Base-by-base conservation (phyloP, 2,329 filamentous ascomycete genomes). In the Dactylellina cionopaga region DNA sequence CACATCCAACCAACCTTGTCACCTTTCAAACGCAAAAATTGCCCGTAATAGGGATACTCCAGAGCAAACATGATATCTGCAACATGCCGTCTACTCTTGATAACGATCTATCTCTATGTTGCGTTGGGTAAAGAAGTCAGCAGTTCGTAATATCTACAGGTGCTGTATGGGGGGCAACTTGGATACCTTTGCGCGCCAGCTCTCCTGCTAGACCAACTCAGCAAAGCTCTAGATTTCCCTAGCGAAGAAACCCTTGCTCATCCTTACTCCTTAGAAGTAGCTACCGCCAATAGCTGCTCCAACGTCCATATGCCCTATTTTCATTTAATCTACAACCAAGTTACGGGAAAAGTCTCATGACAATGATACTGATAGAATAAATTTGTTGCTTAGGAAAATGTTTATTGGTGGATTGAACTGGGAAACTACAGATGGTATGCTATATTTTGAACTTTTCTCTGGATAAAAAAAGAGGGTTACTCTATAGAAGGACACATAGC, bases 321-420 rank as follows among this genome's bases (percentile, higher is more conserved):
- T 69, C 43, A 60, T 54, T 29, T 7, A 25, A 25, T 4, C 29
- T 17, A 4, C 13, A 33, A 47, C 5, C 9, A 47, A 10, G n/a
- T n/a, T n/a, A n/a, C 35, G 10, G 11, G n/a, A 44, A 24, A 44
- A 55, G 19, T 29, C 31, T 56, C 47, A 51, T 41, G 49, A 37
- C 19, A n/a, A 25, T 27, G 11, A 51, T 49, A 65, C 69, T 66
- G 55, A 73, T 66, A 60, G 35, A 29, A 15, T 41, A n/a, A 41
- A 15, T 24, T 72, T 76, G 77, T 75, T 79, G 69, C 77, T 78
- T 83, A 99, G 95, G 79, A 99, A 99, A 84, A 99, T 99, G 95
- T 99, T 99, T 78, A 99, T 99, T 81, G 95, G 95, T 78, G 95
- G 95, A 39, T 83, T 99, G 62, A 99, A 99, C 80, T 99, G 95